Percentiles rank a stretch among this genome's conserved stretches.
phyloP scores from a whole-genome alignment of 2,329 filamentous ascomycete species.

The Aspergillus brasiliensis region DNA sequence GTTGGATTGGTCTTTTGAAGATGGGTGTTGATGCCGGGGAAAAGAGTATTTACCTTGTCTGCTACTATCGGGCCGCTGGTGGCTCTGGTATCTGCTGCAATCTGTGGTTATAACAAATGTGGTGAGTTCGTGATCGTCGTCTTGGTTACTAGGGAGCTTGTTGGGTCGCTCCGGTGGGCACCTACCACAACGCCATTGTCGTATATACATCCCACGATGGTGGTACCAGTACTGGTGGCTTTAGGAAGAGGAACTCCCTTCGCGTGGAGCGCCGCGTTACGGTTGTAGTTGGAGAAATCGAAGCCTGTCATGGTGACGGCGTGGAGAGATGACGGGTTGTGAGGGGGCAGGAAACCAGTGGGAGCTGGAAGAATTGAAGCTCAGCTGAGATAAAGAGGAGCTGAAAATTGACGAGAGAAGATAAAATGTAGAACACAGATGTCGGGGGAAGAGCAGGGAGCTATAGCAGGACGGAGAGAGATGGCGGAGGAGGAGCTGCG shows the following conservation, averaged over 20 bases:
- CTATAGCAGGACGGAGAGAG: conserved; percentile 26
- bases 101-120: conserved; percentile 54
- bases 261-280: conserved; percentile 93
- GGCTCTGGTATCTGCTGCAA: conserved; percentile 96
- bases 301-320: conserved; percentile 81
- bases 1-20: background rate
- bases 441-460: background rate
- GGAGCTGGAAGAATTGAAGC: background rate
- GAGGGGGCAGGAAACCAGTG: conserved; percentile 16
- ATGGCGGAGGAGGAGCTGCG: conserved; percentile 32
- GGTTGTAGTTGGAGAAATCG: conserved; percentile 99
- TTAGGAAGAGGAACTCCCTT: conserved; percentile 93
- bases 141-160: background rate
- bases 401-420: background rate
- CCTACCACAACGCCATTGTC: conserved; percentile 92
- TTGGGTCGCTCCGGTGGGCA: conserved; percentile 23
- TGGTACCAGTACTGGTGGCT: conserved; percentile 97
- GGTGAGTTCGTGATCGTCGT: background rate
- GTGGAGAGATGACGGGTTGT: conserved; percentile 22
- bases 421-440: background rate
- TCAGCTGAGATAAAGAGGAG: background rate
- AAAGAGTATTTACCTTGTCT: conserved; percentile 69
- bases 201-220: conserved; percentile 96
- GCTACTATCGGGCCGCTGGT: conserved; percentile 97
- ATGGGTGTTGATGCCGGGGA: background rate